Base-by-base conservation (phyloP, 1,139 yeast genomes). In the Candida mesenterica region DNA sequence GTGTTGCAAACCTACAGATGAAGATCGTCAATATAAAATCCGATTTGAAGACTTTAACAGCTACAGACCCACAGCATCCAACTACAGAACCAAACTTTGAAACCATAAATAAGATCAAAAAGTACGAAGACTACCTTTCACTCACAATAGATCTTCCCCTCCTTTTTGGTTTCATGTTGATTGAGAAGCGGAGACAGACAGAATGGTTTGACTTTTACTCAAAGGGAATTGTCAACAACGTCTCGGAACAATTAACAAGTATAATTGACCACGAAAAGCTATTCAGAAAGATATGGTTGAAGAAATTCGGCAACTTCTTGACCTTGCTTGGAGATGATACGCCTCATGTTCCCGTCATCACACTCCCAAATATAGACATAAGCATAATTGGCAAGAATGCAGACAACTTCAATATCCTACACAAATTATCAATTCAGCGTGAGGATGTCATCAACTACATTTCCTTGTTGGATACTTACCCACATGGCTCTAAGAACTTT, bases 71-170 rank as follows among this genome's bases (percentile, higher is more conserved):
- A 28, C 12, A 27, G 14, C 14, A 20, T 5, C 18, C 10, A 13
- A 12, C 30, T 9, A 33, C 28, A 3, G 44, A 39, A 19, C 36
- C 56, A 4, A 47, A 59, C 1, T 54, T 44, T 40, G 46, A 62
- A 16, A 52, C 57, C 1, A 55, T 69, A 15, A 46, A 52, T 17
- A 41, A 46, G 16, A 61, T 70, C 28, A 69, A 72, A 39, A 54
- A 53, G 3, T 50, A 61, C 12, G 82, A 77, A 49, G 66, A 75
- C 32, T 62, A 64, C 36, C 53, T 77, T 10, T 70, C 80, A 1
- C 51, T 74, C 12, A 80, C 87, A 2, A 72, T 81, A 13, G 96
- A 88, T 53, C 56, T 89, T 34, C 97, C 97, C 0, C 61, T 87
- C 27, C 61, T 88, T 1, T 87, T 86, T 54, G 97, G 97, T 1